Conservation (phyloP, 345 rosid genomes). For the Lepidium africanum region DNA sequence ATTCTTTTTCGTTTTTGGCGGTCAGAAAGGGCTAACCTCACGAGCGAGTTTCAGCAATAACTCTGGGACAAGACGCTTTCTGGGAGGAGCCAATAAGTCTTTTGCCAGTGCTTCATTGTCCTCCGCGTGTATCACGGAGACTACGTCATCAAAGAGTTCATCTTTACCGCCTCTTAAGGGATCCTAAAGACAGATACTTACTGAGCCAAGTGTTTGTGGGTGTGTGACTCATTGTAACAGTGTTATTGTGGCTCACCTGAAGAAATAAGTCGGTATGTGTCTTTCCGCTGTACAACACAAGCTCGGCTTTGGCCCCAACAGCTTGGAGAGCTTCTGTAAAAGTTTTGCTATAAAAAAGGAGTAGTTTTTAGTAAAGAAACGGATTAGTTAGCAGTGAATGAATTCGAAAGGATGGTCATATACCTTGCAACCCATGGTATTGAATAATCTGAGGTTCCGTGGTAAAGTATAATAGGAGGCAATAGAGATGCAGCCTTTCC, state of each 20-base stretch:
- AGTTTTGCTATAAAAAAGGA: conserved; percentile 44
- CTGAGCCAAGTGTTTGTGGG: neutral
- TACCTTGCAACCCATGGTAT: conserved; percentile 91
- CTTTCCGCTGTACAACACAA: conserved; percentile 65
- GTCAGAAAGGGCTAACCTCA: conserved; percentile 75
- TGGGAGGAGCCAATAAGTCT: conserved; percentile 64
- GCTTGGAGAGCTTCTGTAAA: conserved; percentile 53
- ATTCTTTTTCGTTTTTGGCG: neutral
- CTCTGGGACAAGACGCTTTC: conserved; percentile 84
- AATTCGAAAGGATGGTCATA: conserved; percentile 12
- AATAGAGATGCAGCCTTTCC: conserved; percentile 51
- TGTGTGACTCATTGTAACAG: neutral
- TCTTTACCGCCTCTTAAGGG: conserved; percentile 95
- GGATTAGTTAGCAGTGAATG: neutral
- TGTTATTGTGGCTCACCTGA: conserved; percentile 46
- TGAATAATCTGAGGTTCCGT: conserved; percentile 82
- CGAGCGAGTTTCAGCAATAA: conserved; percentile 58
- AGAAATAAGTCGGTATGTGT: conserved; percentile 92
- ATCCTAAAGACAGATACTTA: conserved; percentile 41
- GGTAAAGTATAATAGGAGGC: conserved; percentile 77
- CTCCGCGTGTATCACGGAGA: conserved; percentile 56
- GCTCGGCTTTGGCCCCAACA: conserved; percentile 56
- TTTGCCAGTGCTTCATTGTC: conserved; percentile 59
- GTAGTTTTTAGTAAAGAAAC: neutral
- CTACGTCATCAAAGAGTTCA: conserved; percentile 63